Percentiles rank a stretch among this genome's conserved stretches.
These are phyloP conservation scores for Pleodorina starrii DNA, from an alignment of 139 green algal genomes.

Conservation along the genomic window DNA sequence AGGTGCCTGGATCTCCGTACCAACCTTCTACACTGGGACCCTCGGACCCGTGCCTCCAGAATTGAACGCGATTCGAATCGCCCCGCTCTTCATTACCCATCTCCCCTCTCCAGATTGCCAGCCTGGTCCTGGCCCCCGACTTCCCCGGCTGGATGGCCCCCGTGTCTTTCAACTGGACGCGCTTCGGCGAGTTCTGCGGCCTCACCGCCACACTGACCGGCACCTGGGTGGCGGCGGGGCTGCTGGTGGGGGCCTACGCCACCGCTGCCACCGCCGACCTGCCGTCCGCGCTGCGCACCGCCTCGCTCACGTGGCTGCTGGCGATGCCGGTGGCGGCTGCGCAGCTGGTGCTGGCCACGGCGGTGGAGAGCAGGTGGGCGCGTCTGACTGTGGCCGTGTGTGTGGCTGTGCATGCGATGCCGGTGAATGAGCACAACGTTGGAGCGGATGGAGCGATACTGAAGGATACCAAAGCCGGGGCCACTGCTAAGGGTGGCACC, in stretches of 20 bases:
- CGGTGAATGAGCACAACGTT: too few species aligned
- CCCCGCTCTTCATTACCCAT: too few species aligned
- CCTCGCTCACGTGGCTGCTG: constrained; percentile 66
- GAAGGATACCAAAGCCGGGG: too few species aligned
- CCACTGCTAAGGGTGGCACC: too few species aligned
- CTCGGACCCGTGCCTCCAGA: not conserved
- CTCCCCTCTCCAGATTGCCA: constrained; percentile 66
- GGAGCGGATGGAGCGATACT: too few species aligned
- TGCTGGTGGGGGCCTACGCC: constrained; percentile 66
- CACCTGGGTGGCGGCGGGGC: constrained; percentile 61
- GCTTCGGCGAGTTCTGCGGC: constrained; percentile 77
- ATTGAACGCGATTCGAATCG: too few species aligned
- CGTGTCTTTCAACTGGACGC: constrained; percentile 70
- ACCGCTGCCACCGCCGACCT: constrained; percentile 59
- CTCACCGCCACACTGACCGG: constrained; percentile 71
- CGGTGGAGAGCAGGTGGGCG: constrained; percentile 67
- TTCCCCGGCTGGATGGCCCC: constrained; percentile 82
- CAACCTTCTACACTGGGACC: not conserved
- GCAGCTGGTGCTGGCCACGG: constrained; percentile 83
- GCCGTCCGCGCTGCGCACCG: constrained; percentile 53
- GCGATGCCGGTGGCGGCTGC: constrained; percentile 79
- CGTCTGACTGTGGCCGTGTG: too few species aligned
- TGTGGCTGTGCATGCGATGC: too few species aligned
- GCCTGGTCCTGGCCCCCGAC: constrained; percentile 66
- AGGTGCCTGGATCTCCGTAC: not conserved